A percentile compares a stretch with the other conserved stretches of the same genome.
Conservation (phyloP, 129 eudicot genomes). For the Oenanthe sinensis region DNA sequence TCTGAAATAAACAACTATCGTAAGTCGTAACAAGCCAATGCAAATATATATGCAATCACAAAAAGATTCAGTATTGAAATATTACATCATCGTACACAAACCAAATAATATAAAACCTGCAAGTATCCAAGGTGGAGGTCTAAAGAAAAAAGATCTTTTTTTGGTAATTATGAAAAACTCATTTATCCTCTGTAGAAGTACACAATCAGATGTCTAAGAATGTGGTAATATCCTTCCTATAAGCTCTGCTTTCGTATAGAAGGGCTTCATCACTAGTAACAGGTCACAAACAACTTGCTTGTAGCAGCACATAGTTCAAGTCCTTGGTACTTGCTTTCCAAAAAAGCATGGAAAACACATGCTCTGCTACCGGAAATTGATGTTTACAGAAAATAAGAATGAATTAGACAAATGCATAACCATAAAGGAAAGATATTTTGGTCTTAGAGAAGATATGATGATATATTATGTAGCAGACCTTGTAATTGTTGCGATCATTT, state of each 20-base stretch:
- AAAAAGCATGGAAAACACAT: slow-evolving; percentile 37
- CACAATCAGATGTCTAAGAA: slow-evolving; percentile 20
- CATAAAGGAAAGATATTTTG: not conserved
- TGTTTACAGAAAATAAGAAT: not conserved
- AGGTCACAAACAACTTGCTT: slow-evolving; percentile 6
- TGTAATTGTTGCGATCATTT: slow-evolving; percentile 1
- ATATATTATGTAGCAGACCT: slow-evolving; percentile 24
- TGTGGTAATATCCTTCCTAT: not conserved
- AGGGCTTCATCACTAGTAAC: slow-evolving; percentile 25
- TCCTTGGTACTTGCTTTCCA: slow-evolving; percentile 20
- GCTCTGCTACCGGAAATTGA: slow-evolving; percentile 17
- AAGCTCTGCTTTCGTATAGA: not conserved
- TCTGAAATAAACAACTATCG: not conserved
- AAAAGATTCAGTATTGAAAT: not conserved
- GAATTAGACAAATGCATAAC: not conserved
- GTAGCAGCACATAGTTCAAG: not conserved
- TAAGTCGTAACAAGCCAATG: not conserved
- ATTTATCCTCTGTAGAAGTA: slow-evolving; percentile 26
- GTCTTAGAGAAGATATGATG: not conserved
- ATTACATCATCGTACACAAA: not conserved
- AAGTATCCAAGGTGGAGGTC: not conserved
- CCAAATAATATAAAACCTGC: not conserved
- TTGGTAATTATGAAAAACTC: slow-evolving; percentile 1
- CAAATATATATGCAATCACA: not conserved
- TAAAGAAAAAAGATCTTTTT: not conserved